Percentiles rank a stretch among this genome's conserved stretches.
phyloP scores from a whole-genome alignment of 2,329 filamentous ascomycete species.

The Aspergillus pseudonomiae region DNA sequence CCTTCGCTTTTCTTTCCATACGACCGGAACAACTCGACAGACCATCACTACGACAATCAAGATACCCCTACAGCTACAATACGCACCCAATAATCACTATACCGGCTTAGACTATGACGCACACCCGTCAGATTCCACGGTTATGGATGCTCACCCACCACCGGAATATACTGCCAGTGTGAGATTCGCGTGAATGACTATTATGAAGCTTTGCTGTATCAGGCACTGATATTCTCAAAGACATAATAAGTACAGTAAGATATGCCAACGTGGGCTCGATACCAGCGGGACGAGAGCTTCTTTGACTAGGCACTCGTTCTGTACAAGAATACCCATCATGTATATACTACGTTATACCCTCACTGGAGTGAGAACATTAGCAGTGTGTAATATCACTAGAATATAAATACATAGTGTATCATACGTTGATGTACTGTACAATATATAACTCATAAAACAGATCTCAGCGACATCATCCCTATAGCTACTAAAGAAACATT shows the following conservation, averaged over 20 bases:
- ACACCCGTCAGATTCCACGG: not conserved
- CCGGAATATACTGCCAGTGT: not conserved
- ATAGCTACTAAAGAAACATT: no score
- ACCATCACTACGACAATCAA: not conserved
- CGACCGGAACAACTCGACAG: not conserved
- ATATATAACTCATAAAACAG: no score
- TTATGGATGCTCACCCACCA: not conserved
- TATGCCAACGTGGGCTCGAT: not conserved
- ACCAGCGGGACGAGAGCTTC: not conserved
- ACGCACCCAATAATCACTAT: not conserved
- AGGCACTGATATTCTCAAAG: not conserved
- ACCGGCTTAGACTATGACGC: not conserved
- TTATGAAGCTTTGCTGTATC: rapidly evolving
- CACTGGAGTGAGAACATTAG: no score
- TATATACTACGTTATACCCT: no score
- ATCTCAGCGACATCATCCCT: no score
- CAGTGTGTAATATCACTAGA: no score
- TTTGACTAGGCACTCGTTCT: not conserved
- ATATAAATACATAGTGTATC: no score
- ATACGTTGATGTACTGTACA: no score
- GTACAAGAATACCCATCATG: no score
- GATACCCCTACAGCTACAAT: not conserved
- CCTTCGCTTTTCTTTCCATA: not conserved
- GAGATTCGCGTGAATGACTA: not conserved
- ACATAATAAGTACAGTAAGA: not conserved